These are phyloP conservation scores for Penicillium freii DNA, from an alignment of 2,329 filamentous ascomycete species.

Conservation along the genomic window DNA sequence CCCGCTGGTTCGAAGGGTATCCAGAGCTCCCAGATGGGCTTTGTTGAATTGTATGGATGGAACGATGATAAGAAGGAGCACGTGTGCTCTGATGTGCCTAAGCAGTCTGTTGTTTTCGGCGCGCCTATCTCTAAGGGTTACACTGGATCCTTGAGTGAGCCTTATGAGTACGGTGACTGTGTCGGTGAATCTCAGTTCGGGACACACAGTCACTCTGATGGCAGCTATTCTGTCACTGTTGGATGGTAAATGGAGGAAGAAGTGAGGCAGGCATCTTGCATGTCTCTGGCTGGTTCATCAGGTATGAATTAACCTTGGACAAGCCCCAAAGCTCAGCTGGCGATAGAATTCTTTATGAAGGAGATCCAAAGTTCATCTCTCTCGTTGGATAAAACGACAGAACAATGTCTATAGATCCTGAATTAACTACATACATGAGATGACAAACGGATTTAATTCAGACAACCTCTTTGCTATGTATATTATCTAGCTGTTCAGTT, in stretches of 20 bases:
- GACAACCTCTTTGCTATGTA: background rate
- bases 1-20: too few species aligned
- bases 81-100: too few species aligned
- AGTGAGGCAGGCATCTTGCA: background rate
- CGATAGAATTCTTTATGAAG: background rate
- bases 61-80: too few species aligned
- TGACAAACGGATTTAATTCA: background rate
- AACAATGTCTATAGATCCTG: background rate
- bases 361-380: background rate
- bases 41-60: too few species aligned
- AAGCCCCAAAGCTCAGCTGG: background rate
- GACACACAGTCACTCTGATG: background rate
- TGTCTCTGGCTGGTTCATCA: background rate
- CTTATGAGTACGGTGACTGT: too few species aligned
- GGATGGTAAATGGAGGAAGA: background rate
- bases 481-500: too few species aligned
- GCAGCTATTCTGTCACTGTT: background rate
- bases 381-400: background rate
- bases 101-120: too few species aligned
- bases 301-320: too few species aligned
- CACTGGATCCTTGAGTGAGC: too few species aligned
- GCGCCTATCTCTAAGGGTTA: too few species aligned
- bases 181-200: conserved; percentile 18
- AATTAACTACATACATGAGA: background rate
- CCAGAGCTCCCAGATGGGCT: too few species aligned